These are phyloP conservation scores for Fusarium luffae DNA, from an alignment of 2,329 filamentous ascomycete genomes.

Conservation along the genomic window DNA sequence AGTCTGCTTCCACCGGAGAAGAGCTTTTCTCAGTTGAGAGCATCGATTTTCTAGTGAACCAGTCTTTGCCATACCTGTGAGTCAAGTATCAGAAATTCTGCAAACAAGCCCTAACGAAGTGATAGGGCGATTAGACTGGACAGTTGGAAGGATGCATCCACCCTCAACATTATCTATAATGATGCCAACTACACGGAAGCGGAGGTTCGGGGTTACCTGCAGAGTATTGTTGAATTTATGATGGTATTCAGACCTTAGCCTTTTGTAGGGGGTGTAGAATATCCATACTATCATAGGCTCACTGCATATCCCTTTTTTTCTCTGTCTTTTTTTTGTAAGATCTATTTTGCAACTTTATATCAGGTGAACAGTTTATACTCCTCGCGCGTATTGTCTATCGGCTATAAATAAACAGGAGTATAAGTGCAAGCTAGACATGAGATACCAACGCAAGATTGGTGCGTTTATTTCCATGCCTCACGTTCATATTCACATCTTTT, in stretches of 20 bases:
- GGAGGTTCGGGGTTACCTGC: not conserved
- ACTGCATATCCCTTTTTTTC: too few relatives aligned
- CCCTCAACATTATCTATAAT: not conserved
- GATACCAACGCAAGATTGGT: too few relatives aligned
- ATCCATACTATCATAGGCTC: not conserved
- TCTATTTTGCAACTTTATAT: too few relatives aligned
- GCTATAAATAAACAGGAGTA: too few relatives aligned
- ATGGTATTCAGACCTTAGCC: not conserved
- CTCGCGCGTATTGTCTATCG: too few relatives aligned
- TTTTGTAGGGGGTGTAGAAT: not conserved
- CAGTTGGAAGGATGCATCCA: not conserved
- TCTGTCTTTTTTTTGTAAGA: too few relatives aligned
- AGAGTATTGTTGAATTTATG: not conserved
- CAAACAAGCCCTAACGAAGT: accelerated
- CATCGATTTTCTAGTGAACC: not conserved
- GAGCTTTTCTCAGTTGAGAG: not conserved
- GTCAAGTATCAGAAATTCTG: not conserved
- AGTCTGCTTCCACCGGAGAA: not conserved
- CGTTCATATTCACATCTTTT: too few relatives aligned
- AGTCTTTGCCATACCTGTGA: not conserved
- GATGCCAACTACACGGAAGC: not conserved
- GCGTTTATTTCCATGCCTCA: too few relatives aligned
- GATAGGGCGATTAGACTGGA: not conserved
- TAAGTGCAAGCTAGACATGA: too few relatives aligned
- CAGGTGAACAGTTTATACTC: too few relatives aligned